These are phyloP conservation scores for Tagetes erecta DNA, from an alignment of 129 eudicot genomes.

Conservation along the genomic window DNA sequence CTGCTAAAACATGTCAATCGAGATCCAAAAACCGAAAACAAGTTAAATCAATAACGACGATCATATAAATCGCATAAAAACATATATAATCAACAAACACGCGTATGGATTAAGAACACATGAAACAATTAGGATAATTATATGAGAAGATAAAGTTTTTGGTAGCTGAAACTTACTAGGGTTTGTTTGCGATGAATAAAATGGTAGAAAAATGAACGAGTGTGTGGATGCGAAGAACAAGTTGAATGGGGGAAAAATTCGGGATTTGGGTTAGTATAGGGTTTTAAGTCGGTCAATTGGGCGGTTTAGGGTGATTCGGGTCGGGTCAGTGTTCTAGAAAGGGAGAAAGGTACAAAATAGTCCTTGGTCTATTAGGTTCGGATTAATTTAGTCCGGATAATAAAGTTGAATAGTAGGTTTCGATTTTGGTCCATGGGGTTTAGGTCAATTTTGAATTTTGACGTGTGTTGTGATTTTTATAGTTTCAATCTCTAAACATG, in stretches of 20 bases:
- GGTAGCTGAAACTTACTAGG: conserved; percentile 27
- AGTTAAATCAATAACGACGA: not conserved
- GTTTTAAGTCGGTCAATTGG: conserved; percentile 21
- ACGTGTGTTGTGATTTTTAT: not conserved
- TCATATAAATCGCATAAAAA: not conserved
- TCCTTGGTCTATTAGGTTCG: not conserved
- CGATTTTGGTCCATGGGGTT: too few species aligned
- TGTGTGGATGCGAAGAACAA: conserved; percentile 16
- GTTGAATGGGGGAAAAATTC: not conserved
- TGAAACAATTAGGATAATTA: conserved; percentile 7
- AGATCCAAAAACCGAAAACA: not conserved
- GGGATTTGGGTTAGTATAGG: not conserved
- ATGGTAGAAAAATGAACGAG: not conserved
- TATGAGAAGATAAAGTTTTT: not conserved
- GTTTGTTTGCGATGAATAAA: conserved; percentile 20
- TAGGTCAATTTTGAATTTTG: too few species aligned
- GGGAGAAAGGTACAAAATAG: conserved; percentile 1
- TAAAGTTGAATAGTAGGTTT: not conserved
- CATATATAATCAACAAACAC: conserved; percentile 2
- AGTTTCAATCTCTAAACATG: too few species aligned
- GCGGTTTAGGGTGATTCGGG: conserved; percentile 17
- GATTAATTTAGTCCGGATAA: not conserved
- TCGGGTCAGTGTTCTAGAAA: conserved; percentile 18
- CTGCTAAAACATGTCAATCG: conserved; percentile 12
- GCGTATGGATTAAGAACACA: conserved; percentile 14